Conservation (phyloP, 345 rosid species). For the Noccaea bulbosa region DNA sequence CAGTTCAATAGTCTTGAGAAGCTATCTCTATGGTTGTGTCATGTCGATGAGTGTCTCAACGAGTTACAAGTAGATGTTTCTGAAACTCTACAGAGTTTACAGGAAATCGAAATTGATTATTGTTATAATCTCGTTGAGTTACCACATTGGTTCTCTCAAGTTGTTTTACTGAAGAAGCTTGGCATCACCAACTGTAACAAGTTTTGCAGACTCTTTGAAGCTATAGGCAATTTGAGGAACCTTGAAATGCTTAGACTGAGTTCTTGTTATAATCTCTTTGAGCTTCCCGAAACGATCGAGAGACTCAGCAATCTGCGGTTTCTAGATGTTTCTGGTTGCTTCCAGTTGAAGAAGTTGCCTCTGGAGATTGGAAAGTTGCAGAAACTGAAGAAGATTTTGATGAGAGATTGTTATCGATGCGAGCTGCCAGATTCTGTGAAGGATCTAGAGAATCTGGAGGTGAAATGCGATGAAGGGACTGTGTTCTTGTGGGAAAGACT, state of each 20-base stretch:
- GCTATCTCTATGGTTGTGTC: slow-evolving; percentile 54
- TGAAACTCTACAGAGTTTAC: slow-evolving; percentile 46
- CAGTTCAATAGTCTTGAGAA: slow-evolving; percentile 48
- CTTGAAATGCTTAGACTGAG: slow-evolving; percentile 52
- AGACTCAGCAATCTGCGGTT: slow-evolving; percentile 41
- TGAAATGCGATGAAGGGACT: slow-evolving; percentile 58
- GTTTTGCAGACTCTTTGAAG: slow-evolving; percentile 43
- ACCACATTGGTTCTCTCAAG: slow-evolving; percentile 47
- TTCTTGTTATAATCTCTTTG: slow-evolving; percentile 51
- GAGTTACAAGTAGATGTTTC: slow-evolving; percentile 25
- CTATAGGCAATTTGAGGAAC: slow-evolving; percentile 46
- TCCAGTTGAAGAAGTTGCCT: slow-evolving; percentile 47
- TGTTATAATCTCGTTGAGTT: slow-evolving; percentile 49
- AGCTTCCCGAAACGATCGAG: slow-evolving; percentile 52
- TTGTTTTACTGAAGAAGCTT: slow-evolving; percentile 50
- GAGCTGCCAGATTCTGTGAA: slow-evolving; percentile 48
- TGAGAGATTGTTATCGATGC: slow-evolving; percentile 56
- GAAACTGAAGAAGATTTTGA: slow-evolving; percentile 47
- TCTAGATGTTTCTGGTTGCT: slow-evolving; percentile 60
- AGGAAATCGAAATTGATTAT: slow-evolving; percentile 56
- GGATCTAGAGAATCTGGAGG: slow-evolving; percentile 46
- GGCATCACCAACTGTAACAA: slow-evolving; percentile 65
- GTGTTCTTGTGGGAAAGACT: slow-evolving; percentile 49
- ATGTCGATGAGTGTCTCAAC: slow-evolving; percentile 31
- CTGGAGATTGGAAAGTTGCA: slow-evolving; percentile 49